These are phyloP conservation scores for Apophysomyces sp. DNA, from an alignment of 371 early-diverging fungal genomes.

Conservation along the genomic window DNA sequence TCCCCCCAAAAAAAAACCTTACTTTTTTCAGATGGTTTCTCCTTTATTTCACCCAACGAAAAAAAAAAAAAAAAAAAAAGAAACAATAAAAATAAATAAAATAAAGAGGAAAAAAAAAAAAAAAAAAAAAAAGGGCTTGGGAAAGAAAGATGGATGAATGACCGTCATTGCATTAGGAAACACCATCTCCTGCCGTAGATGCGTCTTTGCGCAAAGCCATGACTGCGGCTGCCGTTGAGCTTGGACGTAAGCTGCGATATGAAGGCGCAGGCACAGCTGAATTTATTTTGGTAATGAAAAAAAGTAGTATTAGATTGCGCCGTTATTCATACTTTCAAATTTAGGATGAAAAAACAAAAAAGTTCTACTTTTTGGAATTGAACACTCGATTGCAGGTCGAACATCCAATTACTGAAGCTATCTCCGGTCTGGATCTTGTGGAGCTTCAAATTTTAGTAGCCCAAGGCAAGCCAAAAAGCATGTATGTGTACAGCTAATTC, in stretches of 20 bases:
- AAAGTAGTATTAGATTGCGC: not conserved
- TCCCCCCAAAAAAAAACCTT: too few relatives aligned
- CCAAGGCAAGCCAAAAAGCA: conserved; percentile 41
- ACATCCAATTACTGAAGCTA: conserved; percentile 95
- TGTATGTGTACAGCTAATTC: conserved; percentile 11
- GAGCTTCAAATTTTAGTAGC: conserved; percentile 79
- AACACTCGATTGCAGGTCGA: conserved; percentile 91
- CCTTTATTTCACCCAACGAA: conserved; percentile 86
- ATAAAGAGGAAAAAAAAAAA: conserved; percentile 64
- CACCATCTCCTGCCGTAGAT: conserved; percentile 60
- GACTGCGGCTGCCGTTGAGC: conserved; percentile 57
- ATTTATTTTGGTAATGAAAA: conserved; percentile 66
- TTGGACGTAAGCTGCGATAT: conserved; percentile 61
- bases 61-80: conserved; percentile 88
- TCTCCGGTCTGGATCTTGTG: conserved; percentile 95
- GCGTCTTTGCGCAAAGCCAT: conserved; percentile 47
- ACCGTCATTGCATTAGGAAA: conserved; percentile 34
- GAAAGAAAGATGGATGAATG: not conserved
- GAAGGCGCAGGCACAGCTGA: conserved; percentile 83
- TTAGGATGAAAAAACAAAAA: conserved; percentile 56
- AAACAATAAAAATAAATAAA: conserved; percentile 83
- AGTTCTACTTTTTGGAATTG: conserved; percentile 84
- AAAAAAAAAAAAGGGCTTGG: not conserved
- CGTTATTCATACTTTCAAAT: not conserved
- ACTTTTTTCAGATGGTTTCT: too few relatives aligned